Evolutionary conservation across 2,329 filamentous ascomycete genomes (phyloP).

Genomic region (Lecanoromycetidae sp.): DNA sequence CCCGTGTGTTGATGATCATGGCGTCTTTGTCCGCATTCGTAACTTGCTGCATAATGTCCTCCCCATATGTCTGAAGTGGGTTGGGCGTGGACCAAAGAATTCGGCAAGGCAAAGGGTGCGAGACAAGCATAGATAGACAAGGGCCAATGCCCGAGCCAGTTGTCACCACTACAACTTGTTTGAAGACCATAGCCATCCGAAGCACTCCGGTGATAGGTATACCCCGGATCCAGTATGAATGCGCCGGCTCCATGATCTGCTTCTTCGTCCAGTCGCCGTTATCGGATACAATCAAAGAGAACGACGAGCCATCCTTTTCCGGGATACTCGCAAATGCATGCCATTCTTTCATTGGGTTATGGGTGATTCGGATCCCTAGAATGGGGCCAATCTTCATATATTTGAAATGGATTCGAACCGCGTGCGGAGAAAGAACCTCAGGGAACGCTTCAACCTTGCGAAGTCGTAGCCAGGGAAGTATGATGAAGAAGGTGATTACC

Average conservation of each 20-base stretch:
- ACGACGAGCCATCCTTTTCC: constrained; percentile 43
- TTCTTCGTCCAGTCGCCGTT: constrained; percentile 63
- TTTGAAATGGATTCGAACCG: constrained; percentile 56
- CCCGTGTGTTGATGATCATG: constrained; percentile 54
- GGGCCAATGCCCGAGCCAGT: constrained; percentile 66
- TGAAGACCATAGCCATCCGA: constrained; percentile 54
- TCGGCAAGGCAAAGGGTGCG: constrained; percentile 39
- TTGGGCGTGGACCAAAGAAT: constrained; percentile 58
- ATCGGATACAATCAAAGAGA: constrained; percentile 58
- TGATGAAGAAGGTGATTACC: constrained; percentile 50
- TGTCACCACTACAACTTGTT: constrained; percentile 52
- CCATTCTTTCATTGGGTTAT: constrained; percentile 55
- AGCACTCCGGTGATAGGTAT: constrained; percentile 56
- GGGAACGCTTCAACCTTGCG: constrained; percentile 54
- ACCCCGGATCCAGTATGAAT: constrained; percentile 55
- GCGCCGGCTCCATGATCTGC: constrained; percentile 50
- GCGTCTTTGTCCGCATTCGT: constrained; percentile 47
- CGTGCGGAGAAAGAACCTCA: constrained; percentile 59
- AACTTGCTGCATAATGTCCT: constrained; percentile 45
- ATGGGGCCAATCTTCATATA: constrained; percentile 47
- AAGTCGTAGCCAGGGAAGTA: constrained; percentile 62
- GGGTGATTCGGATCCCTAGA: constrained; percentile 48
- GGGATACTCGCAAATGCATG: constrained; percentile 67
- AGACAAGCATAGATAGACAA: constrained; percentile 49
- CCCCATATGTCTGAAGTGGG: constrained; percentile 52